Base-by-base conservation (phyloP, 192 early-diverging fungal genomes). In the Phlyctochytrium bullatum region DNA sequence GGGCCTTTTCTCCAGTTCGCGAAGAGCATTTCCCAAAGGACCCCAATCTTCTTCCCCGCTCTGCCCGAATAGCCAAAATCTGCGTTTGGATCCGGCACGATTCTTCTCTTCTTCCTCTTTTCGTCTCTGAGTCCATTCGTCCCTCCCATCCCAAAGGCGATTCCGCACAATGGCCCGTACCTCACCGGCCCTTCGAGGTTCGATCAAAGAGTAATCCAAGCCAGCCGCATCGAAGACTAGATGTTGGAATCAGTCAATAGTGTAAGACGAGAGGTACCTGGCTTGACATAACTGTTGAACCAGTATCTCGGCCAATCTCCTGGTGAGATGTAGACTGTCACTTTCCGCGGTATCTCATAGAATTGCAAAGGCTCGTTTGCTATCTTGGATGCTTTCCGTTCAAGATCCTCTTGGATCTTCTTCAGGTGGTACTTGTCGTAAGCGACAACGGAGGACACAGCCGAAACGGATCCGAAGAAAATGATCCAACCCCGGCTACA, bases 271-370 rank as follows among this genome's bases (percentile, higher is more conserved):
- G 54, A 25, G 12, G 3, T 61, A 76, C 74, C 74, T 12, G 78
- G 78, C 67, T 76, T 79, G 29, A 76, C 68, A 62, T 72, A 74
- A 36, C 74, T 59, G 25, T 79, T 72, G 62, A 79, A 79, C 74
- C 74, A 76, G 47, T 71, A 79, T 52, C 56, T 36, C n/a, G 73
- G 54, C 74, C 71, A 79, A n/a, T 65, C 50, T 0, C 68, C 69
- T 0, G 68, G 78, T 16, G 69, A 69, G 29, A 79, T 56, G 57
- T 36, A 79, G 24, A 79, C 75, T 20, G 30, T 65, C 2, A 78
- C 64, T 64, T 72, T 66, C 0, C 73, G 34, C 0, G 67, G 61
- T 3, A 40, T 32, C 1, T 76, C 74, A 28, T 17, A 30, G 24
- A 70, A 32, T 20, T 34, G 28, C 35, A 66, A 24, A 6, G 33